Percentiles rank a stretch among this genome's conserved stretches.
Conservation (phyloP, 768 basidiomycete species). For the Tulasnella sp. region DNA sequence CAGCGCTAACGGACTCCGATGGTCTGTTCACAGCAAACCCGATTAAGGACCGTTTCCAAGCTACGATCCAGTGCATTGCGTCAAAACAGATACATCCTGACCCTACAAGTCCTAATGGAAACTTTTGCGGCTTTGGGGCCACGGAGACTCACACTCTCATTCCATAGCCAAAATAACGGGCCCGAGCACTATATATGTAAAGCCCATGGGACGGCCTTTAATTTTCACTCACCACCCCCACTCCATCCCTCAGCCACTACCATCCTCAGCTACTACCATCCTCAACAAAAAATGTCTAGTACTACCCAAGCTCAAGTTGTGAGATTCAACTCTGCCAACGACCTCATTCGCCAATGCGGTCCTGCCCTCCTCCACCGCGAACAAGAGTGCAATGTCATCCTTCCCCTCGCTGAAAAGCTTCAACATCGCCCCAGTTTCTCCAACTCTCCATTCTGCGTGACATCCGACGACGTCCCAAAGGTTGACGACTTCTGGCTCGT, state of each 20-base stretch:
- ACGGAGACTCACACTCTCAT: not conserved
- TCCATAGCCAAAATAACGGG: not conserved
- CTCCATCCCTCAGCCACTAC: not conserved
- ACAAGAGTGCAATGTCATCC: slow-evolving; percentile 37
- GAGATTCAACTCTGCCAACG: slow-evolving; percentile 25
- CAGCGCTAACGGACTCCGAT: not conserved
- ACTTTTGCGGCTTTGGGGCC: not conserved
- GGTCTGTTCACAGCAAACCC: not conserved
- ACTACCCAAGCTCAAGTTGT: not conserved
- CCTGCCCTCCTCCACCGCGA: slow-evolving; percentile 28
- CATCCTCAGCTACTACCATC: not conserved
- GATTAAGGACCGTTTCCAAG: not conserved
- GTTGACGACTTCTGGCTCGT: slow-evolving; percentile 2
- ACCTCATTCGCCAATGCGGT: slow-evolving; percentile 32
- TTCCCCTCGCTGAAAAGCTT: slow-evolving; percentile 23
- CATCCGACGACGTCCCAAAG: not conserved
- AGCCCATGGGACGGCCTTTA: not conserved
- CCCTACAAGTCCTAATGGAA: not conserved
- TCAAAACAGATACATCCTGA: not conserved
- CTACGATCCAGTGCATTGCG: not conserved
- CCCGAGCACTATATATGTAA: not conserved
- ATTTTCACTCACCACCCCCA: not conserved
- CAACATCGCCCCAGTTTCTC: not conserved
- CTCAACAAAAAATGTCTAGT: not conserved
- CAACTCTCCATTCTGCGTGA: not conserved